Evolutionary conservation across 1,284 basidiomycete species (phyloP).

Genomic region (Tranzscheliella williamsii): DNA sequence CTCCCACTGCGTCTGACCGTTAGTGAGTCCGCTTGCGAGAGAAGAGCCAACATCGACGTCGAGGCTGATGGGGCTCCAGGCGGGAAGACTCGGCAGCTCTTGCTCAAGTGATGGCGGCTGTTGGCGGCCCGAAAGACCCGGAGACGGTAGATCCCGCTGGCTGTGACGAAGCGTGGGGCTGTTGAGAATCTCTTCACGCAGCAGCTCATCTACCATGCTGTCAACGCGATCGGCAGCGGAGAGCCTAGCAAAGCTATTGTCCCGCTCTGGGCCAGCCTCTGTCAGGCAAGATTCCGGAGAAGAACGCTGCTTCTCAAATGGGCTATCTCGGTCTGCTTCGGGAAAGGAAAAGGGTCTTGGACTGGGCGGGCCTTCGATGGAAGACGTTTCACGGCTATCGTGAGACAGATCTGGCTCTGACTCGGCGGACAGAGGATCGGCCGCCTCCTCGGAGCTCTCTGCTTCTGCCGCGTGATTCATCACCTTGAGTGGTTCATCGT

Average conservation of each 20-base stretch:
- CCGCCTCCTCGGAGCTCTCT: constrained; percentile 3
- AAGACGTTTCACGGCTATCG: constrained; percentile 41
- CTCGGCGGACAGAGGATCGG: constrained; percentile 13
- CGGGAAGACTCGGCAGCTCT: constrained; percentile 45
- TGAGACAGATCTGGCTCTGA: constrained; percentile 28
- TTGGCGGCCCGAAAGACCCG: too few relatives aligned
- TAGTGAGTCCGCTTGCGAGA: constrained; percentile 3
- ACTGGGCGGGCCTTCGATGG: constrained; percentile 40
- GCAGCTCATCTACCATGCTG: constrained; percentile 55
- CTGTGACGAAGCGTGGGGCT: constrained; percentile 19
- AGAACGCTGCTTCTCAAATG: constrained; percentile 14
- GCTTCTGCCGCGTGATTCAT: constrained; percentile 22
- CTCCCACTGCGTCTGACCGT: too few relatives aligned
- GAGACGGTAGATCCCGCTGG: not conserved
- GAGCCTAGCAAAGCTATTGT: constrained; percentile 37
- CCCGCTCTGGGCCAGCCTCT: constrained; percentile 18
- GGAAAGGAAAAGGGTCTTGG: constrained; percentile 7
- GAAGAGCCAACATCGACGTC: constrained; percentile 15
- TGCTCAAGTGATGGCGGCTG: not conserved
- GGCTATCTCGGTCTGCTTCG: constrained; percentile 10
- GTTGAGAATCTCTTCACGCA: constrained; percentile 46
- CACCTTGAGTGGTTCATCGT: constrained; percentile 15
- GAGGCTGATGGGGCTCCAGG: constrained; percentile 51
- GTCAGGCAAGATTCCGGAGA: constrained; percentile 3
- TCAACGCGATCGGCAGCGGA: constrained; percentile 50